Percentiles rank a stretch among this genome's conserved stretches.
Evolutionary conservation across 108 stramenopile species (phyloP).

Genomic region (Skeletonema costatum): DNA sequence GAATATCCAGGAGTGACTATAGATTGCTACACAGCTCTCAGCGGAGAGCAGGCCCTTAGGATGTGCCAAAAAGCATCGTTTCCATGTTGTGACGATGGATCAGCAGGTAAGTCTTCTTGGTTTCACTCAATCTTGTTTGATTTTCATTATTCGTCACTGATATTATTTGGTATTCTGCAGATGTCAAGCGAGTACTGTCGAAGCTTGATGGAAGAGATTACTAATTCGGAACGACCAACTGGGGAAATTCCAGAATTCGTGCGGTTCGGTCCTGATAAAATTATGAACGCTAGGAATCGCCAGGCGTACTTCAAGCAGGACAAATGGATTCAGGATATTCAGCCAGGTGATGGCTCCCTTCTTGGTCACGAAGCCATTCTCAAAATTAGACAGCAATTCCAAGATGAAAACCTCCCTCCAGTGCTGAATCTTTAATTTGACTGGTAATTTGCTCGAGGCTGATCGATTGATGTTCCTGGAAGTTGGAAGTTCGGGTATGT

Average conservation of each 20-base stretch:
- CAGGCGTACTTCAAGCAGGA: constrained; percentile 45
- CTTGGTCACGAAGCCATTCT: constrained; percentile 44
- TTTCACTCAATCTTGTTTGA: too few relatives aligned
- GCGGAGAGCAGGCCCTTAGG: constrained; percentile 40
- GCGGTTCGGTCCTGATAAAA: constrained; percentile 27
- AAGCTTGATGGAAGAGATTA: constrained; percentile 29
- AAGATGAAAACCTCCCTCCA: constrained; percentile 22
- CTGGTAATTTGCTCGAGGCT: constrained; percentile 45
- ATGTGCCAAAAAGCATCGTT: constrained; percentile 33
- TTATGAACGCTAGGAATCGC: constrained; percentile 33
- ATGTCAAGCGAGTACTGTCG: constrained; percentile 34
- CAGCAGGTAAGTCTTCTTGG: not conserved
- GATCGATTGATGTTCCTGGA: constrained; percentile 39
- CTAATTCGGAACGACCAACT: constrained; percentile 1
- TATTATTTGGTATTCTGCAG: not conserved
- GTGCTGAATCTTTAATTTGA: constrained; percentile 40
- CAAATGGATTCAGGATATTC: constrained; percentile 33
- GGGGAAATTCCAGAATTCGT: constrained; percentile 18
- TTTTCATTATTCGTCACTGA: too few relatives aligned
- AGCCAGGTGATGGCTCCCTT: constrained; percentile 29
- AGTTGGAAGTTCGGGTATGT: constrained; percentile 40
- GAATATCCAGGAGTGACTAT: constrained; percentile 31
- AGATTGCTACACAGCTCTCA: constrained; percentile 42
- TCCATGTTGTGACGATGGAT: constrained; percentile 53
- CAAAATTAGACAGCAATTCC: constrained; percentile 22